Conservation (phyloP, 2,329 filamentous ascomycete species). For the Claviceps sp. region DNA sequence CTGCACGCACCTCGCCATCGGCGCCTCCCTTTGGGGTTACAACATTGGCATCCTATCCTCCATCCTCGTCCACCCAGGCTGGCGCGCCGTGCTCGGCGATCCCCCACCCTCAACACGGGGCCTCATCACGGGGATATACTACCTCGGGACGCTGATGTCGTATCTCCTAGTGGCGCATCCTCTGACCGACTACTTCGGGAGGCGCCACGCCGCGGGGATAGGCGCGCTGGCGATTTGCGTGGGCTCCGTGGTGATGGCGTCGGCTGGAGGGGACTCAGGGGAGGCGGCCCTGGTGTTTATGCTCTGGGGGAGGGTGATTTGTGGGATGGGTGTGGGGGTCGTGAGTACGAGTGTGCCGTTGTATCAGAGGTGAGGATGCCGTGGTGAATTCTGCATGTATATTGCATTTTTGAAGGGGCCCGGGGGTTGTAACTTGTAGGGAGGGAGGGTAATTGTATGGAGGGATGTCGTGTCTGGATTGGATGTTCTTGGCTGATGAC, state of each 20-base stretch:
- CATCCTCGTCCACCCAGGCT: constrained; percentile 42
- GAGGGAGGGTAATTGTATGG: too few species aligned
- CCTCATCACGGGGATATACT: constrained; percentile 43
- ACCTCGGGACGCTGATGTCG: constrained; percentile 40
- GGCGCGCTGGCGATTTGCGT: constrained; percentile 33
- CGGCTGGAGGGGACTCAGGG: constrained; percentile 25
- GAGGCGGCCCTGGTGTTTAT: constrained; percentile 31
- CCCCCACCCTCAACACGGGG: constrained; percentile 33
- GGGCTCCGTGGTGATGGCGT: constrained; percentile 35
- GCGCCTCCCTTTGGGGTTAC: constrained; percentile 44
- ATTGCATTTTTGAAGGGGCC: background rate
- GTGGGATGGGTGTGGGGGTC: constrained; percentile 39
- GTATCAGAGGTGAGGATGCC: constrained; percentile 27
- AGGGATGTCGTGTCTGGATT: too few species aligned
- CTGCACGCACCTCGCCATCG: constrained; percentile 40
- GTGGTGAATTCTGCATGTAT: background rate
- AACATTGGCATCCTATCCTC: constrained; percentile 45
- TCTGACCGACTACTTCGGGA: constrained; percentile 35
- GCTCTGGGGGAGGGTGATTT: constrained; percentile 36
- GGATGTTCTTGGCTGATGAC: too few species aligned
- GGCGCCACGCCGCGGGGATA: constrained; percentile 34
- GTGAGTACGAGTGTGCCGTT: constrained; percentile 43
- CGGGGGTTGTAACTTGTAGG: too few species aligned
- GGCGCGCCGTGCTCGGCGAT: constrained; percentile 30
- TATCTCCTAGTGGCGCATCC: constrained; percentile 41